These are phyloP conservation scores for Fusarium keratoplasticum DNA, from an alignment of 2,329 filamentous ascomycete genomes.

Conservation along the genomic window DNA sequence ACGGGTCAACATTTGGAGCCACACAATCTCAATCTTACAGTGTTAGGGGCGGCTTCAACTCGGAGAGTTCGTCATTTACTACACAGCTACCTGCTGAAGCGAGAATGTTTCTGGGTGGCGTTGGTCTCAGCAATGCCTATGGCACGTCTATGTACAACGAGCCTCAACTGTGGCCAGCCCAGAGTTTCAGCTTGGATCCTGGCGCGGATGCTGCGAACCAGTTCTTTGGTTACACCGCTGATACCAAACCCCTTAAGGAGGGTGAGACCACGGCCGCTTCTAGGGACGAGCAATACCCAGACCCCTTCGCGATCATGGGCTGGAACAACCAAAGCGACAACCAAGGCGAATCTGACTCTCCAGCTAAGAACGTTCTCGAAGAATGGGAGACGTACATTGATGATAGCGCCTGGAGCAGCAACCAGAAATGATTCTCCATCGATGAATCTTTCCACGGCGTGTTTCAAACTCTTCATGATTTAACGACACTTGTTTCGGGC, in stretches of 20 bases:
- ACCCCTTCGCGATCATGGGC: slow-evolving; percentile 13
- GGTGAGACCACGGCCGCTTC: slow-evolving; percentile 5
- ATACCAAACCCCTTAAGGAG: slow-evolving; percentile 27
- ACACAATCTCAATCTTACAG: slow-evolving; percentile 20
- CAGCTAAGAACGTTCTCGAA: slow-evolving; percentile 26
- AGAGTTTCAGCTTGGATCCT: neutral
- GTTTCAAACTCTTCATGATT: slow-evolving; percentile 14
- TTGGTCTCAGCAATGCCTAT: slow-evolving; percentile 22
- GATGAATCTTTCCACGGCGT: neutral
- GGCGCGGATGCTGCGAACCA: slow-evolving; percentile 2
- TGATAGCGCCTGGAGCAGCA: slow-evolving; percentile 41
- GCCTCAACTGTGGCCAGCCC: slow-evolving; percentile 1
- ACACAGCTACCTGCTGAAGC: slow-evolving; percentile 56
- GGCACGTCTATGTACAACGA: slow-evolving; percentile 17
- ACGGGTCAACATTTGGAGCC: slow-evolving; percentile 32
- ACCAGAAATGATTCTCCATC: slow-evolving; percentile 20
- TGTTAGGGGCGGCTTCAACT: slow-evolving; percentile 35
- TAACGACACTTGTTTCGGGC: slow-evolving; percentile 26
- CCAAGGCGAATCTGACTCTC: no score
- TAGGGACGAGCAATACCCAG: slow-evolving; percentile 20
- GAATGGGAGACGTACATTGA: slow-evolving; percentile 50
- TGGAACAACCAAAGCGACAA: slow-evolving; percentile 6
- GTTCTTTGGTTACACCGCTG: slow-evolving; percentile 10
- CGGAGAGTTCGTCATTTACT: slow-evolving; percentile 53
- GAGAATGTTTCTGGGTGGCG: slow-evolving; percentile 51